Conservation (phyloP, 2,329 filamentous ascomycete species). For the Aureobasidium vineae region DNA sequence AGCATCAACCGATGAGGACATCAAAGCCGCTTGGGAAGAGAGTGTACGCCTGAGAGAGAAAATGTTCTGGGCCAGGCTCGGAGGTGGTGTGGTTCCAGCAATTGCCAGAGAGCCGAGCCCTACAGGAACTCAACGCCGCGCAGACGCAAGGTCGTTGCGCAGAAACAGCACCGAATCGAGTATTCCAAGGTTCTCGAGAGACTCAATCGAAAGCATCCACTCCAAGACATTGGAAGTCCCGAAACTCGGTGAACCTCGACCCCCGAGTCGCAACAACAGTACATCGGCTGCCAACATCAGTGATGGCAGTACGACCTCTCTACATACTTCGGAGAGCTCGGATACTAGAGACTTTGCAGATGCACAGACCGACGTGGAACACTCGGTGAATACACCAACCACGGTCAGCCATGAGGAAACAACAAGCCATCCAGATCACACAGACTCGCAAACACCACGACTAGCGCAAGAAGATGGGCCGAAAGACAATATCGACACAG, state of each 20-base stretch:
- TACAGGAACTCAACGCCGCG: neutral
- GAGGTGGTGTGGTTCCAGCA: slow-evolving; percentile 78
- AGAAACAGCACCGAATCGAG: slow-evolving; percentile 17
- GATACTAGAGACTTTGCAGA: slow-evolving; percentile 24
- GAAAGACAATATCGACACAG: neutral
- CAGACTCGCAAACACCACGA: neutral
- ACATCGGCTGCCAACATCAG: neutral
- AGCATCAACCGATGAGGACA: slow-evolving; percentile 76
- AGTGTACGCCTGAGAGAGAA: slow-evolving; percentile 83
- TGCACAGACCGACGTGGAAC: neutral
- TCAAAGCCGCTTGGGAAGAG: slow-evolving; percentile 91
- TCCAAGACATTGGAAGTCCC: slow-evolving; percentile 8
- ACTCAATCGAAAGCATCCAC: neutral
- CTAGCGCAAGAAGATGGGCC: neutral
- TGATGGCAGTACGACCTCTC: neutral
- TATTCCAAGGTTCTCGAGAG: slow-evolving; percentile 1
- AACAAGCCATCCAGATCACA: neutral
- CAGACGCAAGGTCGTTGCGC: neutral
- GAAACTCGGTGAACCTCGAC: slow-evolving; percentile 8
- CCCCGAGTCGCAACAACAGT: slow-evolving; percentile 15
- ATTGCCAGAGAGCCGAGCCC: slow-evolving; percentile 11
- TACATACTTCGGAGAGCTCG: neutral
- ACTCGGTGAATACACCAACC: neutral
- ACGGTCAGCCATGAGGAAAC: neutral
- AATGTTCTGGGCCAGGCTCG: slow-evolving; percentile 96